These are phyloP conservation scores for Saksenaea vasiformis DNA, from an alignment of 371 early-diverging fungal species.

Conservation along the genomic window DNA sequence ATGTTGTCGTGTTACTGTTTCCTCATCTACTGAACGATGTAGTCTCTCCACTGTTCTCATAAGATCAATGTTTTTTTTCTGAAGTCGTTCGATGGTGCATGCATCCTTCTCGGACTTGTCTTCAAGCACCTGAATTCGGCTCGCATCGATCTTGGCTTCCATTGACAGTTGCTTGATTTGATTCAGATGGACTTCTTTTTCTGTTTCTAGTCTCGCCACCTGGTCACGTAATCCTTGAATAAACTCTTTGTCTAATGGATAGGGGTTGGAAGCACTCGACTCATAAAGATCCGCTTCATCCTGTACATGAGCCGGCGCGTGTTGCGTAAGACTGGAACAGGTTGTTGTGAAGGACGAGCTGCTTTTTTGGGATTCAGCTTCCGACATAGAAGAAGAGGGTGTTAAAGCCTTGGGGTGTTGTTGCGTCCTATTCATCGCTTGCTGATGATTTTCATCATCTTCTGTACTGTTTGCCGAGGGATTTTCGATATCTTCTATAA, in stretches of 20 bases:
- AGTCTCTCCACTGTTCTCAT: background rate
- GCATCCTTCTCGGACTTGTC: background rate
- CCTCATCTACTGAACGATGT: background rate
- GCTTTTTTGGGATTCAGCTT: background rate
- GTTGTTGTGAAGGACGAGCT: background rate
- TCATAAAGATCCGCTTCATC: too few relatives aligned
- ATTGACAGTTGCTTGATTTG: background rate
- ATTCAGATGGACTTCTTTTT: background rate
- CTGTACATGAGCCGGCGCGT: too few relatives aligned
- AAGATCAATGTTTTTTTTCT: background rate
- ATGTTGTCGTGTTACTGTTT: background rate
- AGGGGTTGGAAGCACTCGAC: background rate
- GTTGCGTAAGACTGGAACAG: background rate
- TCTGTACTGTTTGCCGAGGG: too few relatives aligned
- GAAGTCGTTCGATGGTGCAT: background rate
- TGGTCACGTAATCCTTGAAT: background rate
- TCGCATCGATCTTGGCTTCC: background rate
- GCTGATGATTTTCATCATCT: background rate
- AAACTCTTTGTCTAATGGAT: background rate
- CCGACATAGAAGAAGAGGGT: background rate
- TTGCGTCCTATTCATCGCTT: background rate
- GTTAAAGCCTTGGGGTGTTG: background rate
- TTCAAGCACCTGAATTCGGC: too few relatives aligned
- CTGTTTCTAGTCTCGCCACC: background rate
- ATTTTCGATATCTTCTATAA: background rate